phyloP scores from a whole-genome alignment of 2,329 filamentous ascomycete species.

The Ophiostoma fasciatum region DNA sequence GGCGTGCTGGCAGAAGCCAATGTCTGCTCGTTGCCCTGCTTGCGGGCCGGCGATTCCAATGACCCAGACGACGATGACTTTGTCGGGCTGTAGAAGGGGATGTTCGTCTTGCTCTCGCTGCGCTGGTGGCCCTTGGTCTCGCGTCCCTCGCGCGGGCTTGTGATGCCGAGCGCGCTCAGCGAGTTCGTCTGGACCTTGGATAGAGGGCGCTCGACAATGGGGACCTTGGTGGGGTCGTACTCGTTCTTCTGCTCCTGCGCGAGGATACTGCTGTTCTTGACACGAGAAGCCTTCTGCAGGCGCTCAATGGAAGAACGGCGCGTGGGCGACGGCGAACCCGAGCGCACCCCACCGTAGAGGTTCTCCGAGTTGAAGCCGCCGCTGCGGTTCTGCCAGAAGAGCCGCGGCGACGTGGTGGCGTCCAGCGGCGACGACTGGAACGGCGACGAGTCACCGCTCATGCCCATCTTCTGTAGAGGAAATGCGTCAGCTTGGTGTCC shows the following conservation, averaged over 20 bases:
- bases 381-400: slow-evolving; percentile 74
- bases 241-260: slow-evolving; percentile 83
- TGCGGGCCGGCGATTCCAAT: background rate
- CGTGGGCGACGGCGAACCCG: slow-evolving; percentile 52
- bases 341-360: slow-evolving; percentile 41
- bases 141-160: slow-evolving; percentile 36
- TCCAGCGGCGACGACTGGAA: slow-evolving; percentile 73
- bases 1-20: too few species aligned
- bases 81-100: slow-evolving; percentile 42
- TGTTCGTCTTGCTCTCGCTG: slow-evolving; percentile 44
- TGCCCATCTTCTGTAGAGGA: slow-evolving; percentile 43
- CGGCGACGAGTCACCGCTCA: slow-evolving; percentile 62
- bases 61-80: slow-evolving; percentile 22
- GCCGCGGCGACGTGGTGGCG: slow-evolving; percentile 55
- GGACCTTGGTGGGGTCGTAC: slow-evolving; percentile 71
- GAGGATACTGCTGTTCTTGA: slow-evolving; percentile 97
- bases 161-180: slow-evolving; percentile 43
- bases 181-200: slow-evolving; percentile 62
- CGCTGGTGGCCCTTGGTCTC: slow-evolving; percentile 30
- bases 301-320: slow-evolving; percentile 89
- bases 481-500: background rate
- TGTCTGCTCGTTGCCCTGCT: slow-evolving; percentile 7
- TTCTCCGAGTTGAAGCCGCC: slow-evolving; percentile 65
- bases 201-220: slow-evolving; percentile 68
- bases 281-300: slow-evolving; percentile 82